A percentile compares a stretch with the other conserved stretches of the same genome.
These are phyloP conservation scores for Periconia sp. DNA, from an alignment of 2,329 filamentous ascomycete genomes.

Conservation along the genomic window DNA sequence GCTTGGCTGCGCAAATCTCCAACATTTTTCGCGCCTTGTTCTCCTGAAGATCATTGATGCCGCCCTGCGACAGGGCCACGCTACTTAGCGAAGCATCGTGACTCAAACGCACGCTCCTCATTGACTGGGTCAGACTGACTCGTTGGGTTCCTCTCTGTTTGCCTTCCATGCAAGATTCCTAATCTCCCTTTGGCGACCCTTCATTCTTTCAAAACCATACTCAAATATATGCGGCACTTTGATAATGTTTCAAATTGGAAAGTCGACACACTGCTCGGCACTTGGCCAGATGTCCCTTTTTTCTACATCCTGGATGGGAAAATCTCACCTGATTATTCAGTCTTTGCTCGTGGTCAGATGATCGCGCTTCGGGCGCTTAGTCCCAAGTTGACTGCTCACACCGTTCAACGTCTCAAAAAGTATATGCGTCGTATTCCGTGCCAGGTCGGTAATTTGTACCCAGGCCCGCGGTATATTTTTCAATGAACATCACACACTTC, in stretches of 20 bases:
- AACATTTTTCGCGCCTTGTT: background rate
- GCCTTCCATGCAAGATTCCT: background rate
- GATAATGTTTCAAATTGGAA: background rate
- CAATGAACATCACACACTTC: background rate
- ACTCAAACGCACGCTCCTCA: background rate
- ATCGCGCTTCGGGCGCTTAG: background rate
- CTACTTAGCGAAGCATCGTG: background rate
- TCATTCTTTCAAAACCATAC: background rate
- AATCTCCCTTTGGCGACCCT: too few relatives aligned
- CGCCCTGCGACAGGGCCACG: background rate
- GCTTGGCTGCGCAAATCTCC: background rate
- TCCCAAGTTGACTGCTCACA: background rate
- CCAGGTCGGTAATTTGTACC: background rate
- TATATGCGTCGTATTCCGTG: background rate
- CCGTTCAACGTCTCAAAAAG: background rate
- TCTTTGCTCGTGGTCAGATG: background rate
- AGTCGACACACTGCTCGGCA: background rate
- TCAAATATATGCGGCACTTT: background rate
- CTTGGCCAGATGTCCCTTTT: background rate
- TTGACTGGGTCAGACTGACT: background rate
- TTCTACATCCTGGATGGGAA: background rate
- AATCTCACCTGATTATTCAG: background rate
- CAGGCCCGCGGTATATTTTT: background rate
- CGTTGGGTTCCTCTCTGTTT: background rate
- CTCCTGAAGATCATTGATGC: background rate